These are phyloP conservation scores for Fusarium veterinarium DNA, from an alignment of 2,329 filamentous ascomycete genomes.

Conservation along the genomic window DNA sequence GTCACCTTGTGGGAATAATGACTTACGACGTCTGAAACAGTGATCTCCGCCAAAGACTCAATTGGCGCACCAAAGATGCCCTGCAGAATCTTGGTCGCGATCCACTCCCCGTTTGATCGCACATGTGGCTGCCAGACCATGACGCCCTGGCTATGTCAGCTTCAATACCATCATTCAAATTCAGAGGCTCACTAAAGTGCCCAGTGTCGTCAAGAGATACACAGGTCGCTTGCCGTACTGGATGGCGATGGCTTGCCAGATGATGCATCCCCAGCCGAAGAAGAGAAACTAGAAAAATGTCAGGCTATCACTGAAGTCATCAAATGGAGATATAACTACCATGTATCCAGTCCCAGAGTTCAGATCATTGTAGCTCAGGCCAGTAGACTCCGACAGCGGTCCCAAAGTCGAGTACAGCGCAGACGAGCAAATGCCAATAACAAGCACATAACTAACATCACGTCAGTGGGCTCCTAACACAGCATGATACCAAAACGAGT, in stretches of 20 bases:
- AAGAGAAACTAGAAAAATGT: background rate
- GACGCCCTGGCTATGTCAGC: background rate
- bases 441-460: background rate
- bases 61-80: background rate
- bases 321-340: fast-evolving
- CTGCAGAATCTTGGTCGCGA: background rate
- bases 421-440: background rate
- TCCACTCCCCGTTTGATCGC: background rate
- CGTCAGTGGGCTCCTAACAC: background rate
- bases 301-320: fast-evolving
- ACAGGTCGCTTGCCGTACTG: background rate
- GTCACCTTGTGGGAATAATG: fast-evolving
- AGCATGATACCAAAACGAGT: background rate
- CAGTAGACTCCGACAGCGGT: background rate
- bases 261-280: background rate
- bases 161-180: fast-evolving
- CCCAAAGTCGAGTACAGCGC: background rate
- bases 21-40: background rate
- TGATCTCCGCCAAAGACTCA: background rate
- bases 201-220: background rate
- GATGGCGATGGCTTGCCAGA: background rate
- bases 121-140: background rate
- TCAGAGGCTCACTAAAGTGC: background rate
- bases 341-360: background rate
- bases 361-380: background rate